Evolutionary conservation across 108 stramenopile genomes (phyloP).

Genomic region (Cyclotella atomus): DNA sequence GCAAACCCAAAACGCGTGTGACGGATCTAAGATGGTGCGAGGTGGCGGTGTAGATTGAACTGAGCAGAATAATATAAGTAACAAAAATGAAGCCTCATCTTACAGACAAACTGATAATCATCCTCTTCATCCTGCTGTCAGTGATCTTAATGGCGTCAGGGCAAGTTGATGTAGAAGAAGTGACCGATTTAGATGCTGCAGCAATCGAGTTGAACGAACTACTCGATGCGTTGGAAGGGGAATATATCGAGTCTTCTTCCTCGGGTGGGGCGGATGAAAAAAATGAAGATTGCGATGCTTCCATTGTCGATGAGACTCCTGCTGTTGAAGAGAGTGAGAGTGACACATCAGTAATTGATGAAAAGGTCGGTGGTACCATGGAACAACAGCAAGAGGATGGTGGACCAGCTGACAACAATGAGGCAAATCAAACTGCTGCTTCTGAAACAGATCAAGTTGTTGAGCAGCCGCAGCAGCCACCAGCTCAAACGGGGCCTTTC

Average conservation of each 20-base stretch:
- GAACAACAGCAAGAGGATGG: background rate
- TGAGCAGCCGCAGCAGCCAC: constrained; percentile 21
- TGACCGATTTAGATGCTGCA: constrained; percentile 24
- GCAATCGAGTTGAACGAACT: constrained; percentile 18
- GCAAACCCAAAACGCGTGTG: no score
- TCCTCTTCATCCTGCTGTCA: background rate
- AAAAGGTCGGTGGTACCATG: background rate
- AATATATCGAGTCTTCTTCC: background rate
- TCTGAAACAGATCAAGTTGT: background rate
- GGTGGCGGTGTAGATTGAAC: no score
- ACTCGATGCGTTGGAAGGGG: constrained; percentile 6
- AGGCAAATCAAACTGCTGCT: background rate
- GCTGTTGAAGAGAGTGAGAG: background rate
- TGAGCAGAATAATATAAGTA: no score
- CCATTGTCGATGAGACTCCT: background rate
- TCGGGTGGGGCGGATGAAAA: background rate
- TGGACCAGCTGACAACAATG: background rate
- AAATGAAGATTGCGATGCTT: background rate
- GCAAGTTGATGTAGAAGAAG: constrained; percentile 26
- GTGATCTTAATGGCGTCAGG: background rate
- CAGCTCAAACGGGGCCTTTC: constrained; percentile 83
- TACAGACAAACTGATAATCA: background rate
- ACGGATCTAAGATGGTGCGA: no score
- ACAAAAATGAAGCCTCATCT: background rate
- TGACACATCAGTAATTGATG: background rate